phyloP scores from a whole-genome alignment of 23 red algal genomes.

The Rhodosorus marinus region DNA sequence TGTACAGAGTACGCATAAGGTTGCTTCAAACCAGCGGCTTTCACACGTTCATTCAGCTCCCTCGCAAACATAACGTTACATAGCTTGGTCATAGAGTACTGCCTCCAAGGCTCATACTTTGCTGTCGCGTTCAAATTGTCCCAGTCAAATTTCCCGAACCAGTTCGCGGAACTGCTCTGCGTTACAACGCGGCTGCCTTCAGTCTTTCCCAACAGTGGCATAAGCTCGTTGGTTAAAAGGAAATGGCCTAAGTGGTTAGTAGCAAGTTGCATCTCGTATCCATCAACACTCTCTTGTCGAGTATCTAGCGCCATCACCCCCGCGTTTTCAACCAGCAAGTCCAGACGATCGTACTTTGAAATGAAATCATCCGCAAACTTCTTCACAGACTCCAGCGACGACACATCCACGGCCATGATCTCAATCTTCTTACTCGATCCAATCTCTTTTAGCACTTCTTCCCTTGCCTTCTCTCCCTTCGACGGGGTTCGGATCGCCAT shows the following conservation, averaged over 20 bases:
- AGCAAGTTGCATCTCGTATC: constrained; percentile 54
- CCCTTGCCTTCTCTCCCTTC: constrained; percentile 19
- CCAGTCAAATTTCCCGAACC: no score
- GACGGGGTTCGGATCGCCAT: constrained; percentile 35
- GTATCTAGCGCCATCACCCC: constrained; percentile 64
- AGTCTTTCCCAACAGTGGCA: no score
- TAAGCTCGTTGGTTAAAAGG: no score
- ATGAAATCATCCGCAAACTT: constrained; percentile 5
- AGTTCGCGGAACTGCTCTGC: no score
- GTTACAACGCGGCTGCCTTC: no score
- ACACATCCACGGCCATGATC: constrained; percentile 30
- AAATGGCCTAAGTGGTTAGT: constrained; percentile 90
- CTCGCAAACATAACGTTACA: no score
- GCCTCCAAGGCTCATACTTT: no score
- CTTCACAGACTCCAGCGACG: constrained; percentile 36
- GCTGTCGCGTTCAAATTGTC: no score
- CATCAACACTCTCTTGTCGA: constrained; percentile 2
- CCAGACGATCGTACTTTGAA: neutral
- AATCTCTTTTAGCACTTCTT: neutral
- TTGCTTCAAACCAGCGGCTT: no score
- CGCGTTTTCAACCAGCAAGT: constrained; percentile 72
- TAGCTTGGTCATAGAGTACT: no score
- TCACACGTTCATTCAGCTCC: no score
- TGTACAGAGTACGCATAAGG: no score
- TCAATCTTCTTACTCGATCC: neutral